Conservation (phyloP, 495 filamentous ascomycete species). For the Bacidia rubella region DNA sequence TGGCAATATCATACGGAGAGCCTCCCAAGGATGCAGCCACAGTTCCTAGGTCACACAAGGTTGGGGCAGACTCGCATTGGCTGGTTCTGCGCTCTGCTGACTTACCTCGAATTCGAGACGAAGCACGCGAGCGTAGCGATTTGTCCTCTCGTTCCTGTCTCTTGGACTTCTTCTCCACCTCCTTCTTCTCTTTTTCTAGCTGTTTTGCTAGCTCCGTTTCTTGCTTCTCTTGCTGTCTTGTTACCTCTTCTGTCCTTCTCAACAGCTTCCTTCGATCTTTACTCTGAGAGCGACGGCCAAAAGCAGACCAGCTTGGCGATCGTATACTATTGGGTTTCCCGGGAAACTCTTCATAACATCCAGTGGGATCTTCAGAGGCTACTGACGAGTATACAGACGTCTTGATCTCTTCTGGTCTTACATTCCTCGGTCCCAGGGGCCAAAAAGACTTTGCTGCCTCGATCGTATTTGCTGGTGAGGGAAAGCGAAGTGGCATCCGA, state of each 20-base stretch:
- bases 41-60: constrained; percentile 25
- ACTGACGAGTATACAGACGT: neutral
- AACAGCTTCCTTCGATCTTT: constrained; percentile 12
- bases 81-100: constrained; percentile 6
- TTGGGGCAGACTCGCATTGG: constrained; percentile 6
- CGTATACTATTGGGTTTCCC: constrained; percentile 2
- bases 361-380: neutral
- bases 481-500: constrained; percentile 12
- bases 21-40: constrained; percentile 24
- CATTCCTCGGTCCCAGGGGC: neutral
- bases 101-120: constrained; percentile 7
- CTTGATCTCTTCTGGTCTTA: neutral
- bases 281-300: neutral
- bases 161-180: constrained; percentile 7
- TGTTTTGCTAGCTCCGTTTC: constrained; percentile 9
- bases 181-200: constrained; percentile 10
- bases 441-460: constrained; percentile 7
- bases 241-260: constrained; percentile 4
- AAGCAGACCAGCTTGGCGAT: constrained; percentile 13
- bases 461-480: constrained; percentile 13
- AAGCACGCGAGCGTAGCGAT: constrained; percentile 2
- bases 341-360: neutral
- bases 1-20: constrained; percentile 31
- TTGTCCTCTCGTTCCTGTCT: constrained; percentile 3
- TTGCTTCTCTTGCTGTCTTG: constrained; percentile 1